Evolutionary conservation across 306 rosid genomes (phyloP).

Genomic region (Adenanthera pavonina): DNA sequence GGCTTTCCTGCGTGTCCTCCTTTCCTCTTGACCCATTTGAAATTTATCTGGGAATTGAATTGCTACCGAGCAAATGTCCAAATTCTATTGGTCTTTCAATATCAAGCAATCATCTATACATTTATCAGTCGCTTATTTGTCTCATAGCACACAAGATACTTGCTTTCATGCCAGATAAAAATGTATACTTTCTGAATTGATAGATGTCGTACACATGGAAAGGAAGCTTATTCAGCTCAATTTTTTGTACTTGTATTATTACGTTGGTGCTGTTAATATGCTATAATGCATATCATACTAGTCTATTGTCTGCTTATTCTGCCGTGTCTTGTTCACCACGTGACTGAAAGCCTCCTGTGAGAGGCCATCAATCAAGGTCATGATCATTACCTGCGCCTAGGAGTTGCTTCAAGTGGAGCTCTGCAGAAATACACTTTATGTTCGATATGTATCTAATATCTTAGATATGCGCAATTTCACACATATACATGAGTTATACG

Average conservation of each 20-base stretch:
- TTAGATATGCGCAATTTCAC: background rate
- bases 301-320: conserved; percentile 22
- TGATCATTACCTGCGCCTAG: conserved; percentile 45
- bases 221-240: conserved; percentile 38
- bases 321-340: conserved; percentile 48
- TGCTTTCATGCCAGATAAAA: background rate
- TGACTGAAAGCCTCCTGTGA: conserved; percentile 44
- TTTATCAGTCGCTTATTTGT: background rate
- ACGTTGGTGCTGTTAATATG: background rate
- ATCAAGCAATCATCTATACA: background rate
- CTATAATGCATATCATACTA: background rate
- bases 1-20: background rate
- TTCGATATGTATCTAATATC: background rate
- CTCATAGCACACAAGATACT: background rate
- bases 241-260: no score
- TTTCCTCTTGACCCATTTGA: background rate
- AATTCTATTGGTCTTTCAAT: background rate
- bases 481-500: background rate
- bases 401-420: conserved; percentile 50
- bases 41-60: background rate
- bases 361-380: conserved; percentile 41
- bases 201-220: conserved; percentile 57
- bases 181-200: background rate
- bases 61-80: background rate
- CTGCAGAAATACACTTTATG: background rate